Conservation (phyloP, 345 rosid species). For the Capsella bursapastoris region DNA sequence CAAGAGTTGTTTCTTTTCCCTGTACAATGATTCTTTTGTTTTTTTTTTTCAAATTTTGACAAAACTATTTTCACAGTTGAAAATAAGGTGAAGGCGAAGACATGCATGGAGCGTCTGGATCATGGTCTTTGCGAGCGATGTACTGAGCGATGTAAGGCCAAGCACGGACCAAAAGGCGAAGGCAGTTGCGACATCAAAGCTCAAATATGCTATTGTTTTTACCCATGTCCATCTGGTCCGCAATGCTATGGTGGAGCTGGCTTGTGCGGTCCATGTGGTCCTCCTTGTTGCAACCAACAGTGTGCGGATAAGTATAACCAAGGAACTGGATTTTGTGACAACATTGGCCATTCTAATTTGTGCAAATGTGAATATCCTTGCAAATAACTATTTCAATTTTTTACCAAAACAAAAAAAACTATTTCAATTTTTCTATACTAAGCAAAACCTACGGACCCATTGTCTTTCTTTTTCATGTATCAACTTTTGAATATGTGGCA, state of each 20-base stretch:
- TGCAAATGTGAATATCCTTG: slow-evolving; percentile 36
- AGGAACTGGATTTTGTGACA: slow-evolving; percentile 32
- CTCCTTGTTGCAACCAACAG: slow-evolving; percentile 16
- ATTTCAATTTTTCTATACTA: not conserved
- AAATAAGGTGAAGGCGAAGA: slow-evolving; percentile 2
- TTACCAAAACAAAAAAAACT: not conserved
- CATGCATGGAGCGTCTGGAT: not conserved
- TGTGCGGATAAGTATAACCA: slow-evolving; percentile 31
- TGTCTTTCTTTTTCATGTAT: not conserved
- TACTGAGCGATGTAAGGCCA: slow-evolving; percentile 32
- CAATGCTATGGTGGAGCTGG: slow-evolving; percentile 23
- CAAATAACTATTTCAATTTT: not conserved
- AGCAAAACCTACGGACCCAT: not conserved
- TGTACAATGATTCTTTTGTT: too few species aligned
- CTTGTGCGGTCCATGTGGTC: slow-evolving; percentile 12
- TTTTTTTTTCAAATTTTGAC: not conserved
- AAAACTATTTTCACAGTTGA: not conserved
- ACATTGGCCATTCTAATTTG: not conserved
- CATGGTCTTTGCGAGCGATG: slow-evolving; percentile 3
- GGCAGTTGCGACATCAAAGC: not conserved
- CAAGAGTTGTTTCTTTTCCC: too few species aligned
- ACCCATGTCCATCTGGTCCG: not conserved
- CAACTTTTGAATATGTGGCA: not conserved
- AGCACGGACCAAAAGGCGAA: slow-evolving; percentile 5
- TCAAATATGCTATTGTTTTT: slow-evolving; percentile 20